phyloP scores from a whole-genome alignment of 441 rosid genomes.

The Populus hybrid region DNA sequence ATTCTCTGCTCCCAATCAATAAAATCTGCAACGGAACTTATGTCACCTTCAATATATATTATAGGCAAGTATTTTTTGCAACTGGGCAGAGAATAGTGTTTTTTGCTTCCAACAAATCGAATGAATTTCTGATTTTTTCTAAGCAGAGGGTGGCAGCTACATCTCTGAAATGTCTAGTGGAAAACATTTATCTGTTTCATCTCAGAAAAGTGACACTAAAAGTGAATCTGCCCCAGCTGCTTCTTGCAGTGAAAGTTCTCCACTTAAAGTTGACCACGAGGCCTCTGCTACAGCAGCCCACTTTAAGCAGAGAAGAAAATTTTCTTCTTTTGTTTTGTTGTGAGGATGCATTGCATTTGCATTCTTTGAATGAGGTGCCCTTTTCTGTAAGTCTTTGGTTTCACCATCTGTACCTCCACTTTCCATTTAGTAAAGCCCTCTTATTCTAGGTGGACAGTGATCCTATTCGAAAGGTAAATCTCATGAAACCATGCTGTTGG shows the following conservation, averaged over 20 bases:
- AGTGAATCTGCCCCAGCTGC: slow-evolving; percentile 31
- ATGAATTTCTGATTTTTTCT: background rate
- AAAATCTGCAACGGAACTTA: slow-evolving; percentile 36
- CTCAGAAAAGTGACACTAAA: slow-evolving; percentile 35
- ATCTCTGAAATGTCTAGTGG: background rate
- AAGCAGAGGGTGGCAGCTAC: background rate
- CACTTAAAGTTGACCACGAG: slow-evolving; percentile 35
- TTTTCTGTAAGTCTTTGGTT: slow-evolving; percentile 20
- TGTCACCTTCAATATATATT: slow-evolving; percentile 54
- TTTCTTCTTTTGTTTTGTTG: slow-evolving; percentile 53
- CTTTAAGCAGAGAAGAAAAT: slow-evolving; percentile 32
- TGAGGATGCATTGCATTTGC: slow-evolving; percentile 57
- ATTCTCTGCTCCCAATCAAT: slow-evolving; percentile 37
- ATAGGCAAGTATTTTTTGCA: slow-evolving; percentile 46
- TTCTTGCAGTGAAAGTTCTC: slow-evolving; percentile 33
- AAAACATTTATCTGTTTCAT: background rate
- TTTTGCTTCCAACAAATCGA: background rate
- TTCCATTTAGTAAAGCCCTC: slow-evolving; percentile 26
- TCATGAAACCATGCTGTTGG: slow-evolving; percentile 73
- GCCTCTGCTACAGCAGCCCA: slow-evolving; percentile 31
- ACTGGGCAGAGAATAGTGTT: background rate
- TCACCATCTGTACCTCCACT: slow-evolving; percentile 18
- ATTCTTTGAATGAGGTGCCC: slow-evolving; percentile 60
- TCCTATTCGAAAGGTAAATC: slow-evolving; percentile 43
- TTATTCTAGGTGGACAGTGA: slow-evolving; percentile 53